These are phyloP conservation scores for Trametes elegans DNA, from an alignment of 768 basidiomycete species.

Conservation along the genomic window DNA sequence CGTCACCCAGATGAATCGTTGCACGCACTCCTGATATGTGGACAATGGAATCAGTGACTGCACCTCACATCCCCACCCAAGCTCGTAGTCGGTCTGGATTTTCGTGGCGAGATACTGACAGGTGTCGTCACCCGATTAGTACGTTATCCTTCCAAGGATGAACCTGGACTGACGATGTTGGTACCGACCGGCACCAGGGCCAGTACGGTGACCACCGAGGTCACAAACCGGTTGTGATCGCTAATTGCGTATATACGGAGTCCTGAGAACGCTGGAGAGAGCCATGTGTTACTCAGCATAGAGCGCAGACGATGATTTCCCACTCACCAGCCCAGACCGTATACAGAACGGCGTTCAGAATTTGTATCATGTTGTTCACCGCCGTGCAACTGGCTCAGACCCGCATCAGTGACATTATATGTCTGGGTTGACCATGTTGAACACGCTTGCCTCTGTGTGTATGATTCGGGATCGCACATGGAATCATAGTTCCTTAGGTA, in stretches of 20 bases:
- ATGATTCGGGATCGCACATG: too few species aligned
- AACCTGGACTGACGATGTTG: constrained; percentile 7
- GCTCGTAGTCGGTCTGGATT: too few species aligned
- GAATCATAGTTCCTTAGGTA: too few species aligned
- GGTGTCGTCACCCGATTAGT: too few species aligned
- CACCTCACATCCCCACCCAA: too few species aligned
- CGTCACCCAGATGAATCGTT: too few species aligned
- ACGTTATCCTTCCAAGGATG: too few species aligned
- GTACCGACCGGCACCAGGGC: constrained; percentile 12
- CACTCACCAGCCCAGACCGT: constrained; percentile 15
- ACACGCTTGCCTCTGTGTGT: constrained; percentile 2
- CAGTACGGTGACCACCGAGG: constrained; percentile 2
- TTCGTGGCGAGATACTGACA: too few species aligned
- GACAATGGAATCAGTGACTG: too few species aligned
- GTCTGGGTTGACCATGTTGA: background rate
- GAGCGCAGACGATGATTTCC: background rate
- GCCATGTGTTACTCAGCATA: background rate
- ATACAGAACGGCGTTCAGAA: constrained; percentile 4
- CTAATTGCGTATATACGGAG: constrained; percentile 17
- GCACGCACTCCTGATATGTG: too few species aligned
- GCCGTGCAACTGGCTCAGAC: constrained; percentile 3
- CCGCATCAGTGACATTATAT: background rate
- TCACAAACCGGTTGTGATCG: background rate
- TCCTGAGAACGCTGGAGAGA: constrained; percentile 8
- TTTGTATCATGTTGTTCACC: background rate